phyloP scores from a whole-genome alignment of 345 rosid genomes.

The Turnera subulata region DNA sequence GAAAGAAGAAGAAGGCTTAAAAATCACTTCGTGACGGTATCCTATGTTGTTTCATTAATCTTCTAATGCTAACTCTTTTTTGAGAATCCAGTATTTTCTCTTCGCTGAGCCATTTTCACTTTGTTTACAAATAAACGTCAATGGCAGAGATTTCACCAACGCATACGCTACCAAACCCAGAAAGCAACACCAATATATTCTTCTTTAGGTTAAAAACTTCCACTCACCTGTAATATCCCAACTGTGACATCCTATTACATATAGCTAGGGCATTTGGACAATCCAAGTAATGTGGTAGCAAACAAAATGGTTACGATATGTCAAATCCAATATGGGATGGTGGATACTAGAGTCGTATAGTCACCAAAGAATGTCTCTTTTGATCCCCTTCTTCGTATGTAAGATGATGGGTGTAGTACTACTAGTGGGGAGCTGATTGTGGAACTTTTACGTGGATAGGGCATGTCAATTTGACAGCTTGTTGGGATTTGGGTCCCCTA shows the following conservation, averaged over 20 bases:
- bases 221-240: not conserved
- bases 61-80: too few species aligned
- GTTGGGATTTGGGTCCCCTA: conserved; percentile 26
- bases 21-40: too few species aligned
- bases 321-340: conserved; percentile 27
- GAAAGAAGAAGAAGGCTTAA: too few species aligned
- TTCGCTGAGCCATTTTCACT: too few species aligned
- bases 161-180: not conserved
- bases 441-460: conserved; percentile 24
- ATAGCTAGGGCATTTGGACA: conserved; percentile 7
- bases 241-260: not conserved
- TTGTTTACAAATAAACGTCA: too few species aligned
- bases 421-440: not conserved
- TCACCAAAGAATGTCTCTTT: conserved; percentile 14
- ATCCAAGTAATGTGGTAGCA: conserved; percentile 11
- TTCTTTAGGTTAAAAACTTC: not conserved
- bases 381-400: conserved; percentile 12
- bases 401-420: conserved; percentile 32
- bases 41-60: too few species aligned
- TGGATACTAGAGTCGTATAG: conserved; percentile 21
- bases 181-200: not conserved
- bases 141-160: not conserved
- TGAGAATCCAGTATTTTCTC: too few species aligned
- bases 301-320: conserved; percentile 20
- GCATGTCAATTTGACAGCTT: conserved; percentile 20